These are phyloP conservation scores for Dovyalis caffra DNA, from an alignment of 345 rosid species.

Conservation along the genomic window DNA sequence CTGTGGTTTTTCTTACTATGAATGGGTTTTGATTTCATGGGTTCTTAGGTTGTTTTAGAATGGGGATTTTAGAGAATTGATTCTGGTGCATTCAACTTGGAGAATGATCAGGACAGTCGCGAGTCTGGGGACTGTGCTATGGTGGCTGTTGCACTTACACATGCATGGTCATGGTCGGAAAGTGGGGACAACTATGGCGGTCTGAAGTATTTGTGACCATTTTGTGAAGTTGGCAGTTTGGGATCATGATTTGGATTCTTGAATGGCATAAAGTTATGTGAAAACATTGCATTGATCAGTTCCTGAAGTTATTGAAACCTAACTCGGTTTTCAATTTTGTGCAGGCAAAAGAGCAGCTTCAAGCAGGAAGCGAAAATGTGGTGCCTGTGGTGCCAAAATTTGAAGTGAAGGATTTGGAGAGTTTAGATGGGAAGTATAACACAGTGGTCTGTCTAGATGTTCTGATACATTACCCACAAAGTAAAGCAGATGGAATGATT, in stretches of 20 bases:
- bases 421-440: slow-evolving; percentile 68
- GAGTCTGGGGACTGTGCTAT: neutral
- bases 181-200: too few species aligned
- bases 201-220: neutral
- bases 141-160: neutral
- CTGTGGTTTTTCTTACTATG: neutral
- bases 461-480: slow-evolving; percentile 90
- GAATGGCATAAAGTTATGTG: neutral
- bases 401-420: slow-evolving; percentile 84
- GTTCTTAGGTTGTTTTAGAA: neutral
- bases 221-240: neutral
- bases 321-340: neutral
- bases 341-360: slow-evolving; percentile 74
- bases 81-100: neutral
- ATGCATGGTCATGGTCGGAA: neutral
- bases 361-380: slow-evolving; percentile 24
- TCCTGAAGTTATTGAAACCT: neutral
- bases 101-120: neutral
- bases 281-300: neutral
- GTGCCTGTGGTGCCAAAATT: slow-evolving; percentile 55
- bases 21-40: neutral
- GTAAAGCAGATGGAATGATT: slow-evolving; percentile 90
- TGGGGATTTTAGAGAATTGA: neutral
- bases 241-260: neutral
- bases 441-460: slow-evolving; percentile 91